Conservation (phyloP, 768 basidiomycete genomes). For the Phaffia tasmanica region DNA sequence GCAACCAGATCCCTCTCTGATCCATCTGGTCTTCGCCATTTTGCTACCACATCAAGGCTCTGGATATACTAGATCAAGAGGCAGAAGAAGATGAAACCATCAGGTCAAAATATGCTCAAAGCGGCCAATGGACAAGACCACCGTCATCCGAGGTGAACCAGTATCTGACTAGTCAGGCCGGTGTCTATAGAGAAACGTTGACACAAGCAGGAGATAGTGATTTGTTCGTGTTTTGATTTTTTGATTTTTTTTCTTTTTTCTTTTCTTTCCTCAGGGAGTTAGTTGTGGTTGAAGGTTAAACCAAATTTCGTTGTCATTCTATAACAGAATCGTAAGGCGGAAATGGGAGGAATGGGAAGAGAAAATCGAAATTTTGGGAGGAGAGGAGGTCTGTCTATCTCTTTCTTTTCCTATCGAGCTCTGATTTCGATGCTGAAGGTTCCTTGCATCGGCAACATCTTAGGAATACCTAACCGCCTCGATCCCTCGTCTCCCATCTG, state of each 20-base stretch:
- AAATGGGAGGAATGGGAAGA: conserved; percentile 87
- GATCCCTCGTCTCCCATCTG: conserved; percentile 40
- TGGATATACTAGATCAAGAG: conserved; percentile 83
- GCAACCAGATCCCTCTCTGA: background rate
- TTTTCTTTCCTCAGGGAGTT: too few species aligned
- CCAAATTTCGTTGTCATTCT: too few species aligned
- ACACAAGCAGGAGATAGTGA: conserved; percentile 59
- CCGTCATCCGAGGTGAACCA: conserved; percentile 71
- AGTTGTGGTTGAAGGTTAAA: too few species aligned
- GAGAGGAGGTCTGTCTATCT: conserved; percentile 46
- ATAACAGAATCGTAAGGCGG: conserved; percentile 53
- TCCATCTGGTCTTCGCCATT: background rate
- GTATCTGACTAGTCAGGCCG: conserved; percentile 58
- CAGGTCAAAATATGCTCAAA: conserved; percentile 32
- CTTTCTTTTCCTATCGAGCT: background rate
- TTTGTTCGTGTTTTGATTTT: too few species aligned
- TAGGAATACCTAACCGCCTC: conserved; percentile 37
- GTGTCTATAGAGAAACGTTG: conserved; percentile 61
- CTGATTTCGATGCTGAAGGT: background rate
- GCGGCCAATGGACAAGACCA: conserved; percentile 40
- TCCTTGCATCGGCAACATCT: conserved; percentile 10
- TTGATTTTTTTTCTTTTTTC: too few species aligned
- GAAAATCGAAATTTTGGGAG: conserved; percentile 57
- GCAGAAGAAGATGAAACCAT: conserved; percentile 46
- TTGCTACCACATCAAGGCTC: conserved; percentile 46